Evolutionary conservation across 208 protist genomes (phyloP), one percentile per base, ranked within the genome.

Genomic region (Acanthamoeba triangularis): DNA sequence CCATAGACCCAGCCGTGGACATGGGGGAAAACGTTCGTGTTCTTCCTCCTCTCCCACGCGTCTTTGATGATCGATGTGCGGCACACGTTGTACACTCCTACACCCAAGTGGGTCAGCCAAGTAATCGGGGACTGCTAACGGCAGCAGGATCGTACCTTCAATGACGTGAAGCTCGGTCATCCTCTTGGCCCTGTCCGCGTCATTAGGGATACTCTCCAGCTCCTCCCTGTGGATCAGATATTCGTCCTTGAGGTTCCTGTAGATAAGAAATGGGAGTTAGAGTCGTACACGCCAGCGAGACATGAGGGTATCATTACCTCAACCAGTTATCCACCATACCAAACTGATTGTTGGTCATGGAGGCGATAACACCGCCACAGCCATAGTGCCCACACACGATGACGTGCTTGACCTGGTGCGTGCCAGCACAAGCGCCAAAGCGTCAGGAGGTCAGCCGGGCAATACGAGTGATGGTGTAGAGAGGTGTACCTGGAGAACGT

Each of bases 321-420:
- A 97, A 35, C 96, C 96, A 97, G 28, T 97, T 96, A 30, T 97
- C 96, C 56, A 97, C 85, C 41, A 97, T 67, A 30, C 96, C 96
- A 33, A 67, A 56, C 56, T 93, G 69, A 7, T 78, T 80, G 41
- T 95, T 95, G 47, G 61, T 72, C 87, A 93, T 93, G 18, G 87
- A 93, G 6, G 97, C 97, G 16, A 93, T 76, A 23, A 99, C 98
- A 69, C 98, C 99, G 96, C 99, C 99, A 96, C 99, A 99, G 41
- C 97, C 96, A 96, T 99, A 99, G 95, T 99, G 99, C n/a, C 98
- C 98, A 41, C 98, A 98, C 2, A 99, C 97, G 92, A 99, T 99
- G n/a, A 99, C 98, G 85, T 99, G 98, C 88, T 99, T 95, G 49
- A 98, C 97, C 88, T 97, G 80, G 10, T 69, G 10, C 23, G 30